These are phyloP conservation scores for Dendryphion nanum DNA, from an alignment of 2,329 filamentous ascomycete genomes.

Conservation along the genomic window DNA sequence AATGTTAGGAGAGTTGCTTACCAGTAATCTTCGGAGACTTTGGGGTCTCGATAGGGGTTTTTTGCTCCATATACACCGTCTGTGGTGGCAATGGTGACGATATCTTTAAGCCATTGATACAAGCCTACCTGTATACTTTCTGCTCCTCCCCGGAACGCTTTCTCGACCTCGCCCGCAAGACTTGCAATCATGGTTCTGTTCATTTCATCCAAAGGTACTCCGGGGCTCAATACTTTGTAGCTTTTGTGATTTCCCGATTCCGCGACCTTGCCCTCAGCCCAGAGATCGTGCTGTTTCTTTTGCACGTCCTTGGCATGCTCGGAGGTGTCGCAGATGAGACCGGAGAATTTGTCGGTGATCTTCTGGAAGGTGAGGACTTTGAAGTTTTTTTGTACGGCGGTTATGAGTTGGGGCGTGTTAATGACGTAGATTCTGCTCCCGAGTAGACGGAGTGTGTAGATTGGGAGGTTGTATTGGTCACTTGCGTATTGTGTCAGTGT, in stretches of 20 bases:
- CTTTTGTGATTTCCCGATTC: neutral
- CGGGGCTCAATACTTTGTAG: neutral
- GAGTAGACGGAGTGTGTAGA: neutral
- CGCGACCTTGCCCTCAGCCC: neutral
- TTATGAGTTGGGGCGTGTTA: neutral
- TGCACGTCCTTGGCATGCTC: neutral
- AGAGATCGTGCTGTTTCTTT: neutral
- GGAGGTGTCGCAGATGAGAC: neutral
- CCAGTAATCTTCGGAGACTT: no score
- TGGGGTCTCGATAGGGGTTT: slow-evolving; percentile 1
- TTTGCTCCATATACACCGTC: neutral
- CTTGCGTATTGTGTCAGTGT: no score
- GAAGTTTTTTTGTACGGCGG: neutral
- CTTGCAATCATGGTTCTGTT: neutral
- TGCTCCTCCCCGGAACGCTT: neutral
- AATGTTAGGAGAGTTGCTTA: no score
- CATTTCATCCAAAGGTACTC: neutral
- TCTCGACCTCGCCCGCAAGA: neutral
- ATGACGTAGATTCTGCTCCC: neutral
- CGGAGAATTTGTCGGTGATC: neutral
- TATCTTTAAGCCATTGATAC: neutral
- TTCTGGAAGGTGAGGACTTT: neutral
- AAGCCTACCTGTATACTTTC: neutral
- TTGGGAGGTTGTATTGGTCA: neutral
- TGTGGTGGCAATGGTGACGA: neutral